Evolutionary conservation across 2,329 filamentous ascomycete species (phyloP), one percentile per base, ranked within the genome.

Genomic region (Stylonectria norvegica): DNA sequence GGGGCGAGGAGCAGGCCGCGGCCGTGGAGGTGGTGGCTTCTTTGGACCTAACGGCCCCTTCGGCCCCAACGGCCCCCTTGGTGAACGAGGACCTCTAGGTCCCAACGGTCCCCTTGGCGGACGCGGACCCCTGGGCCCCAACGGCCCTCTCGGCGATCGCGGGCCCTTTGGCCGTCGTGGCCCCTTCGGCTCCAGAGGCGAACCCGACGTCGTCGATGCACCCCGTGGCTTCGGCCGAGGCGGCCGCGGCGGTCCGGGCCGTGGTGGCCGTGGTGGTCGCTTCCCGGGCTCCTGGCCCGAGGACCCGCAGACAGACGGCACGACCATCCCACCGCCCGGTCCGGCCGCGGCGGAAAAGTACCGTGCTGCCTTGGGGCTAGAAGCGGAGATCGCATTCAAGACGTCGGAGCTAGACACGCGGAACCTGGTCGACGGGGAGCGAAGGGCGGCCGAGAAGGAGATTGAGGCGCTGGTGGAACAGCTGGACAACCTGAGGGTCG

Each of bases 401-500:
- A 51, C 59, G 29, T 45, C 45, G 1, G 57, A 60, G 31, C 47
- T 63, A 6, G 39, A 46, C 14, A 40, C 58, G 16, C 45, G 52
- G 6, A 52, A 53, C 10, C 40, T 53, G n/a, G 49, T 63, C 1
- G 47, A 50, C 11, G 43, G 37, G 9, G 49, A 54, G 22, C 52
- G 48, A 30, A 34, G 37, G 5, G 57, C 50, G 5, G 27, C 56
- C 23, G 63, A 65, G 37, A 58, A 49, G 42, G 64, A 68, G 48
- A 56, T 73, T 28, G 62, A 68, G 40, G 58, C 55, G 20, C 50
- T 77, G 39, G 63, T 63, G 29, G 45, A 49, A 10, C 59, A 61
- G 33, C 50, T 74, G 18, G 63, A 69, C 36, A 40, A 47, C 40
- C 41, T 75, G 39, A 57, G 63, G 43, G 44, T 72, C 5, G 66